A percentile compares a stretch with the other conserved stretches of the same genome.
These are phyloP conservation scores for Pachyrhizus erosus DNA, from an alignment of 306 rosid genomes.

Conservation along the genomic window DNA sequence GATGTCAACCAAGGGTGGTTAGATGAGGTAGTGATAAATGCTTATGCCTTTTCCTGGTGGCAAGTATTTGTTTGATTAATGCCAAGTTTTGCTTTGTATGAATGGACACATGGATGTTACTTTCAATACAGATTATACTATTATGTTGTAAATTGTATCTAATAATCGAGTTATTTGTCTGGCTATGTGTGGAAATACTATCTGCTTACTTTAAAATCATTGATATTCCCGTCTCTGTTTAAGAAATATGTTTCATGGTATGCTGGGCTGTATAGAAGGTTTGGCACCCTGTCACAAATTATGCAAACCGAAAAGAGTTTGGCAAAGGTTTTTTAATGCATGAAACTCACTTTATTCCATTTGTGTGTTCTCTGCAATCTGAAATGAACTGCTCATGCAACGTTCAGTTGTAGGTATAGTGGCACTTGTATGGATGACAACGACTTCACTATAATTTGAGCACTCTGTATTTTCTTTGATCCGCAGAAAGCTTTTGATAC, in stretches of 20 bases:
- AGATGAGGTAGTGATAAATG: conserved; percentile 17
- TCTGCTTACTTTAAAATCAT: conserved; percentile 24
- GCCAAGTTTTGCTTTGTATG: conserved; percentile 32
- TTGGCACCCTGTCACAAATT: too few relatives aligned
- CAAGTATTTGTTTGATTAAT: conserved; percentile 34
- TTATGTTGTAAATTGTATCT: conserved; percentile 37
- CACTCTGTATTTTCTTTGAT: not conserved
- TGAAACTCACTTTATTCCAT: conserved; percentile 2
- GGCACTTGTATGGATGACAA: not conserved
- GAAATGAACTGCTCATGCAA: conserved; percentile 25
- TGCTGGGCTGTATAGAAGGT: too few relatives aligned
- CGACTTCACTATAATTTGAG: not conserved
- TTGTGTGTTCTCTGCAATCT: not conserved
- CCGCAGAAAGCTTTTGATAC: too few relatives aligned
- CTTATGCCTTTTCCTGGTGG: conserved; percentile 30
- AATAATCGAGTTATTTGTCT: conserved; percentile 11
- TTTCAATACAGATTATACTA: not conserved
- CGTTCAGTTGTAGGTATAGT: not conserved
- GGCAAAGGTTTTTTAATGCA: not conserved
- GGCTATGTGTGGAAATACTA: conserved; percentile 6
- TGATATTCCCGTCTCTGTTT: not conserved
- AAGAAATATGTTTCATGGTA: not conserved
- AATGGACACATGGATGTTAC: conserved; percentile 34
- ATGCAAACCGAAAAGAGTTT: too few relatives aligned
- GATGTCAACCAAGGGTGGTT: conserved; percentile 32